Conservation (phyloP, 345 rosid species). For the Gossypium thurberi region DNA sequence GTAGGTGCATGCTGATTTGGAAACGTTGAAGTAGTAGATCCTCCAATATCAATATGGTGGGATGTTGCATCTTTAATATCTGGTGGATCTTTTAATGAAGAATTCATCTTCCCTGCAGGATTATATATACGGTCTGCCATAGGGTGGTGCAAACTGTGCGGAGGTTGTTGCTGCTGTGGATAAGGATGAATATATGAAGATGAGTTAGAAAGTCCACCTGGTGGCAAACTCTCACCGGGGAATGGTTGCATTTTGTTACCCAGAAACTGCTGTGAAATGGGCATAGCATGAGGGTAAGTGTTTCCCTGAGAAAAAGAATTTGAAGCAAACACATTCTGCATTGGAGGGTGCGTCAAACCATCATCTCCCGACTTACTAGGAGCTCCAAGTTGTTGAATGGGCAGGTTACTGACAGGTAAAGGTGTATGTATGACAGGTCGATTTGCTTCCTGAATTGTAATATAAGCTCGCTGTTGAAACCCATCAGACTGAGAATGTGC, state of each 20-base stretch:
- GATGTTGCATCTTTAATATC: conserved; percentile 23
- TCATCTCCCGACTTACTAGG: conserved; percentile 15
- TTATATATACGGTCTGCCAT: conserved; percentile 8
- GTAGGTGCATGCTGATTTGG: conserved; percentile 40
- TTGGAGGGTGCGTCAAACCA: conserved; percentile 12
- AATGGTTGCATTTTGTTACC: conserved; percentile 24
- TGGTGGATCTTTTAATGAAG: conserved; percentile 26
- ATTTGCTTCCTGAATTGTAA: conserved; percentile 15
- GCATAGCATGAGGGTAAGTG: conserved; percentile 15
- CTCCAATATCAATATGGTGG: conserved; percentile 21
- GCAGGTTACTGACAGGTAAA: conserved; percentile 16
- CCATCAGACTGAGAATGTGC: conserved; percentile 28
- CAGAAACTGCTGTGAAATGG: conserved; percentile 20
- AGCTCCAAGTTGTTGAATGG: conserved; percentile 19
- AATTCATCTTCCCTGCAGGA: conserved; percentile 20
- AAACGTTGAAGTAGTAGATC: conserved; percentile 25
- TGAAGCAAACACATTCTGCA: conserved; percentile 10
- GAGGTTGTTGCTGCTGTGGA: conserved; percentile 29
- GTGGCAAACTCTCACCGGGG: conserved; percentile 24
- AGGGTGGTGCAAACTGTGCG: conserved; percentile 19
- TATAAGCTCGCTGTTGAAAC: conserved; percentile 26
- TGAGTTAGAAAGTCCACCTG: conserved; percentile 24
- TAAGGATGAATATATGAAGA: conserved; percentile 33
- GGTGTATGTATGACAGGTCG: conserved; percentile 16
- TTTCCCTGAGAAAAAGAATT: conserved; percentile 21